Conservation (phyloP, 257 asterid genomes). For the Ilex asprella region DNA sequence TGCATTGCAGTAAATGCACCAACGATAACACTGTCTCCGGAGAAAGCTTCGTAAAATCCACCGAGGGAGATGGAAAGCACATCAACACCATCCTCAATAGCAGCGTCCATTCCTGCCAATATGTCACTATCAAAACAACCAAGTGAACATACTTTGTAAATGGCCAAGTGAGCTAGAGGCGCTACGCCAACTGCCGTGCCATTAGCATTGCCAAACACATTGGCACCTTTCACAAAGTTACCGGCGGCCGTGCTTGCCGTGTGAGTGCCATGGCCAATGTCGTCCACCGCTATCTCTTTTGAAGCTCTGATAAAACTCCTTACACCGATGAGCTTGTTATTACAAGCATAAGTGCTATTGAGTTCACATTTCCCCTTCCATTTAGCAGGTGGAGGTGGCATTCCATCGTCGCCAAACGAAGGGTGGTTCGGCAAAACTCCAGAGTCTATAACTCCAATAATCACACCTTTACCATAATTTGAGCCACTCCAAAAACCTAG, state of each 20-base stretch:
- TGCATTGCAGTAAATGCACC: constrained; percentile 39
- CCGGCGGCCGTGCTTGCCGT: constrained; percentile 53
- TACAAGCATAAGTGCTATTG: constrained; percentile 14
- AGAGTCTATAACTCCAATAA: constrained; percentile 41
- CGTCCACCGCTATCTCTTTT: constrained; percentile 15
- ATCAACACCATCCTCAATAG: constrained; percentile 41
- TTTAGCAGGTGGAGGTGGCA: constrained; percentile 43
- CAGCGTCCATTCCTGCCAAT: constrained; percentile 42
- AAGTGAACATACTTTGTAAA: constrained; percentile 28
- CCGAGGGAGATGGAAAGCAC: constrained; percentile 33
- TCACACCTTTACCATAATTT: constrained; percentile 41
- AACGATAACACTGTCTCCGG: constrained; percentile 15
- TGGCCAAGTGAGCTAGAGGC: constrained; percentile 50
- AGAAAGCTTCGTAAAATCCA: not conserved
- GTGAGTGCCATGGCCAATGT: constrained; percentile 46
- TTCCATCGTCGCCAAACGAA: constrained; percentile 36
- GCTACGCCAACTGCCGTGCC: constrained; percentile 52
- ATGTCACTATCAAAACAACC: constrained; percentile 23
- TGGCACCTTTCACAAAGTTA: constrained; percentile 35
- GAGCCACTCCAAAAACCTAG: constrained; percentile 43
- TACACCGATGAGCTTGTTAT: constrained; percentile 54
- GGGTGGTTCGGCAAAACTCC: constrained; percentile 41
- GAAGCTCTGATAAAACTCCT: constrained; percentile 3
- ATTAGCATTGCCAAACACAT: constrained; percentile 35
- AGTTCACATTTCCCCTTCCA: constrained; percentile 46